These are phyloP conservation scores for Hyparrhenia diplandra DNA, from an alignment of 176 grass and related monocot genomes.

Conservation along the genomic window DNA sequence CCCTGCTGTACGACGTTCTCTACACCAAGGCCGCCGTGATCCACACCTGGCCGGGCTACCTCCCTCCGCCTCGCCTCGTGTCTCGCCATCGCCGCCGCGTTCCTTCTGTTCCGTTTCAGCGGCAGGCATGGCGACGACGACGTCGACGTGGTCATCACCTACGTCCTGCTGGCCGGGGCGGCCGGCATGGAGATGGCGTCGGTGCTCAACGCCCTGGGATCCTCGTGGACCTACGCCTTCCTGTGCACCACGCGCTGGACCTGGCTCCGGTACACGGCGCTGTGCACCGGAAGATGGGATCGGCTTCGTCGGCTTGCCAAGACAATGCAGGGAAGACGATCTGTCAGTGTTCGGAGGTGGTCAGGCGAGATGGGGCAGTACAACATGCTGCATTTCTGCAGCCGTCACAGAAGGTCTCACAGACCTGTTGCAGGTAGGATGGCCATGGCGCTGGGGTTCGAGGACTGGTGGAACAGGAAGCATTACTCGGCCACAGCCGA, in stretches of 20 bases:
- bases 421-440: neutral
- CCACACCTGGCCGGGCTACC: slow-evolving; percentile 25
- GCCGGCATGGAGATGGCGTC: neutral
- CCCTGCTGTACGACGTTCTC: slow-evolving; percentile 36
- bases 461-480: neutral
- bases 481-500: neutral
- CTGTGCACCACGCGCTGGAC: slow-evolving; percentile 6
- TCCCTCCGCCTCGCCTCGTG: slow-evolving; percentile 24
- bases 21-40: slow-evolving; percentile 42
- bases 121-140: neutral
- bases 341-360: neutral
- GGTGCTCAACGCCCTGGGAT: neutral
- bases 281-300: slow-evolving; percentile 13
- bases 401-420: neutral
- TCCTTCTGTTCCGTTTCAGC: slow-evolving; percentile 13
- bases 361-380: slow-evolving; percentile 18
- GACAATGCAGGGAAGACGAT: neutral
- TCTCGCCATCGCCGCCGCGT: neutral
- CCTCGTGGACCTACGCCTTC: slow-evolving; percentile 11
- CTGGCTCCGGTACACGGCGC: neutral
- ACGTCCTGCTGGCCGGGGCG: slow-evolving; percentile 40
- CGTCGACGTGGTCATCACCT: slow-evolving; percentile 36
- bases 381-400: slow-evolving; percentile 2
- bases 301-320: neutral
- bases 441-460: neutral